phyloP scores from a whole-genome alignment of 2,329 filamentous ascomycete genomes.

The Xylaria polymorpha region DNA sequence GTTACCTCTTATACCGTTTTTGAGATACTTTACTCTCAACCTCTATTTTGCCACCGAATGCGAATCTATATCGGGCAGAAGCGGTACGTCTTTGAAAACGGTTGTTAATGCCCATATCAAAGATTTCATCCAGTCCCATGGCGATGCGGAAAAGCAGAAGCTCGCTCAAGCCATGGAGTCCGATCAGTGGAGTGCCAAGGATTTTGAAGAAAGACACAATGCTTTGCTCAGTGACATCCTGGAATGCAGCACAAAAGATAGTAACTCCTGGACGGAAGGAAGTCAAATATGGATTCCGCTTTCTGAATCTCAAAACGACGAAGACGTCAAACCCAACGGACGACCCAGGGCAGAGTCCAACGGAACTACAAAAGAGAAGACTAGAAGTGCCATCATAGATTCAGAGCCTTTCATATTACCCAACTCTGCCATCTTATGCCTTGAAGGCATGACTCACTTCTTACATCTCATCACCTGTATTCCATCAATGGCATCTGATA shows the following conservation, averaged over 20 bases:
- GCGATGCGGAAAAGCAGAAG: constrained; percentile 77
- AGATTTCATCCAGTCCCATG: constrained; percentile 78
- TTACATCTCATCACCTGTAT: constrained; percentile 85
- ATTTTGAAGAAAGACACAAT: constrained; percentile 74
- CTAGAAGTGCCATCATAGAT: constrained; percentile 80
- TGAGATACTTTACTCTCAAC: constrained; percentile 86
- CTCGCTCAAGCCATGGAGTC: constrained; percentile 82
- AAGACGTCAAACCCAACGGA: constrained; percentile 45
- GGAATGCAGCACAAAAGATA: constrained; percentile 76
- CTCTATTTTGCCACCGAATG: constrained; percentile 87
- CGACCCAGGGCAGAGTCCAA: constrained; percentile 58
- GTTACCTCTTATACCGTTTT: constrained; percentile 75
- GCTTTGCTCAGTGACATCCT: constrained; percentile 73
- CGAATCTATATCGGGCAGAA: constrained; percentile 83
- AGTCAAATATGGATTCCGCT: constrained; percentile 68
- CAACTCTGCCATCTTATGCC: constrained; percentile 81
- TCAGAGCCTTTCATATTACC: constrained; percentile 88
- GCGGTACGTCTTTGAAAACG: constrained; percentile 79
- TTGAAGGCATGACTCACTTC: constrained; percentile 84
- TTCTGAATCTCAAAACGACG: constrained; percentile 52
- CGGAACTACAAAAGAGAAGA: constrained; percentile 69
- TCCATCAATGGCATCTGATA: constrained; percentile 87
- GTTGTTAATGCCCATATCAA: constrained; percentile 85
- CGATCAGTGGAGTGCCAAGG: constrained; percentile 82
- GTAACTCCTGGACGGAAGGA: constrained; percentile 72